Evolutionary conservation across 805 yeast genomes (phyloP).

Genomic region (Spencermartinsiella europaea): DNA sequence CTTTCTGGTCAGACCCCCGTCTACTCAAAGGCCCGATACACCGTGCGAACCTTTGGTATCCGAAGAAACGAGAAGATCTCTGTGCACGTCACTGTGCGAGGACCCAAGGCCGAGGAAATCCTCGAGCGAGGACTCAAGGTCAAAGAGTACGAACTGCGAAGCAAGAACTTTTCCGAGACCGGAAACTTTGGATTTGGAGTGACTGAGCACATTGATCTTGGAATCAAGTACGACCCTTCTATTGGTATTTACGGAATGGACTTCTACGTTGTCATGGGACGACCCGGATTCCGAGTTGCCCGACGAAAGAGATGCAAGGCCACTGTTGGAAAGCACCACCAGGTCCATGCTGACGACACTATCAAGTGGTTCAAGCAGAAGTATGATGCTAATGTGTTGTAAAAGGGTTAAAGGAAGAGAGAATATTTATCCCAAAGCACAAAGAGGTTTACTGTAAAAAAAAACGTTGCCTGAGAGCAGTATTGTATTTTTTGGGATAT

Average conservation of each 20-base stretch:
- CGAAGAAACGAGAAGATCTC: constrained; percentile 99
- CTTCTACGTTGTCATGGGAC: constrained; percentile 98
- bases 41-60: constrained; percentile 99
- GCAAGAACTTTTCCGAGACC: constrained; percentile 94
- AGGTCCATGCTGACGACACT: constrained; percentile 87
- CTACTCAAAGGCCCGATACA: constrained; percentile 99
- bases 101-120: constrained; percentile 99
- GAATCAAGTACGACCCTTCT: constrained; percentile 99
- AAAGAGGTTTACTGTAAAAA: too few species aligned
- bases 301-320: constrained; percentile 88
- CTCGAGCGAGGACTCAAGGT: constrained; percentile 99
- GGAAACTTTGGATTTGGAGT: constrained; percentile 99
- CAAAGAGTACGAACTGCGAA: constrained; percentile 96
- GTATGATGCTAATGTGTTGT: constrained; percentile 92
- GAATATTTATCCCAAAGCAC: too few species aligned
- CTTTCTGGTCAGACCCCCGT: constrained; percentile 99
- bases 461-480: background rate
- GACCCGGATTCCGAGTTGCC: constrained; percentile 98
- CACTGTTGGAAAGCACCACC: constrained; percentile 87
- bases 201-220: constrained; percentile 98
- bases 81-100: constrained; percentile 98
- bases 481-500: too few species aligned
- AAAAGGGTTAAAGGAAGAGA: constrained; percentile 7
- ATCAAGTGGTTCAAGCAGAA: constrained; percentile 99
- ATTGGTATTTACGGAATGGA: constrained; percentile 99